These are phyloP conservation scores for Saturnispora galanensis DNA, from an alignment of 805 yeast species.

Conservation along the genomic window DNA sequence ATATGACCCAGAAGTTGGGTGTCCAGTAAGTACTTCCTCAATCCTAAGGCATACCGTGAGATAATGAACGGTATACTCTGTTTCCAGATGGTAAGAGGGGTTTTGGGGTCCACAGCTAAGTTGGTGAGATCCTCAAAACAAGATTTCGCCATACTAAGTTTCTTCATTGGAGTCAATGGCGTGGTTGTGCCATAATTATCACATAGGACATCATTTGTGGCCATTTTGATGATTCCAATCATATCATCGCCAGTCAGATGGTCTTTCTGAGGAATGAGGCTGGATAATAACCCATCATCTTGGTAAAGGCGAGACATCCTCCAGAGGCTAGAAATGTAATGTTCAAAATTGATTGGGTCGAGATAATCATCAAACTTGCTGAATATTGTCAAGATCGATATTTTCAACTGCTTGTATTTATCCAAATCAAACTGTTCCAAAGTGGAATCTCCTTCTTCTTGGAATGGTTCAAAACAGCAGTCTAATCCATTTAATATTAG, in stretches of 20 bases:
- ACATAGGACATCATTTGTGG: slow-evolving; percentile 35
- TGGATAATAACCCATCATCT: slow-evolving; percentile 33
- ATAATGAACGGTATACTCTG: slow-evolving; percentile 39
- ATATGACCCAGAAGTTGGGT: slow-evolving; percentile 44
- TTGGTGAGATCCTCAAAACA: slow-evolving; percentile 48
- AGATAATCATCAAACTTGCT: slow-evolving; percentile 24
- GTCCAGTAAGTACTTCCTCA: slow-evolving; percentile 58
- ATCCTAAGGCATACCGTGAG: slow-evolving; percentile 47
- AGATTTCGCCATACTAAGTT: slow-evolving; percentile 38
- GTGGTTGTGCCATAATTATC: slow-evolving; percentile 57
- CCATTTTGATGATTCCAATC: slow-evolving; percentile 3
- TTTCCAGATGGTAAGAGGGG: slow-evolving; percentile 16
- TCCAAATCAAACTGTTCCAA: slow-evolving; percentile 12
- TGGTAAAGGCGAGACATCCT: slow-evolving; percentile 49
- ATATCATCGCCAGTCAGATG: neutral
- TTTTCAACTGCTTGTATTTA: slow-evolving; percentile 32
- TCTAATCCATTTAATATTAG: slow-evolving; percentile 33
- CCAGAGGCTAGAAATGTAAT: slow-evolving; percentile 44
- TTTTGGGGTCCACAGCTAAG: slow-evolving; percentile 25
- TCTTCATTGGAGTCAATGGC: slow-evolving; percentile 33
- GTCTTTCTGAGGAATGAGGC: slow-evolving; percentile 3
- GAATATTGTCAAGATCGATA: slow-evolving; percentile 26
- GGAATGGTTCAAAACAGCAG: slow-evolving; percentile 30
- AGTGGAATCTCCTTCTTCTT: slow-evolving; percentile 5
- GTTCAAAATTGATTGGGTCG: slow-evolving; percentile 26